Conservation (phyloP, 352 stramenopile genomes). For the Pythium rhizo-oryzae region DNA sequence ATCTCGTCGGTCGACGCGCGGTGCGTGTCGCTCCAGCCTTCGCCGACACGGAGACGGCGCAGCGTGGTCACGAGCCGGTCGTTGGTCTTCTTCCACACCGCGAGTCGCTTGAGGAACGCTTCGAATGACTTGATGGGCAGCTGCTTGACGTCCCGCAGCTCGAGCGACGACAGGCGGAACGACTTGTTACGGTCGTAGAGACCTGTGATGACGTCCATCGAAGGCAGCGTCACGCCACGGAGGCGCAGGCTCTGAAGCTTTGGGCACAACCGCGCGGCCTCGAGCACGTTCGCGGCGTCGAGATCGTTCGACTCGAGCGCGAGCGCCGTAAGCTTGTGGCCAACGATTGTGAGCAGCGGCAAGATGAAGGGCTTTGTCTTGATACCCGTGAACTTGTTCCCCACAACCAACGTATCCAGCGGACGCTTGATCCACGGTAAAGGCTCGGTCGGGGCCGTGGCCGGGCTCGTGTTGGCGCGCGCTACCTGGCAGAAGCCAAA, state of each 20-base stretch:
- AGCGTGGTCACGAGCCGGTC: constrained; percentile 2
- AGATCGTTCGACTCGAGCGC: constrained; percentile 11
- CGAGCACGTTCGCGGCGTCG: not conserved
- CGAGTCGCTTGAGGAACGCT: not conserved
- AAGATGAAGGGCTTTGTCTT: not conserved
- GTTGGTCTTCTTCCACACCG: not conserved
- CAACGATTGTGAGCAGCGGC: not conserved
- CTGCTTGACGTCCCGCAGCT: not conserved
- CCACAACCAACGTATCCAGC: constrained; percentile 2
- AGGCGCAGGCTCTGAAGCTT: not conserved
- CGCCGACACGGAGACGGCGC: constrained; percentile 1
- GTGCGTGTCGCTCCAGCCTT: not conserved
- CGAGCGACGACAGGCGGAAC: not conserved
- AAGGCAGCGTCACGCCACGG: not conserved
- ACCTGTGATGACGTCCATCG: not conserved
- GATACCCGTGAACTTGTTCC: not conserved
- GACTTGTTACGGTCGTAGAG: not conserved
- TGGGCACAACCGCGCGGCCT: constrained; percentile 2
- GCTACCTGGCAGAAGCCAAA: constrained; percentile 3
- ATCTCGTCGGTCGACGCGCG: not conserved
- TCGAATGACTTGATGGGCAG: constrained; percentile 1
- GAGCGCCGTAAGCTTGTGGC: not conserved
- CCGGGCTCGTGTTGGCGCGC: not conserved
- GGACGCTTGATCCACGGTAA: not conserved
- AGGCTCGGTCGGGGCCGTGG: too few species aligned